Conservation (phyloP, 2,329 filamentous ascomycete genomes). For the Trichoderma sp. region DNA sequence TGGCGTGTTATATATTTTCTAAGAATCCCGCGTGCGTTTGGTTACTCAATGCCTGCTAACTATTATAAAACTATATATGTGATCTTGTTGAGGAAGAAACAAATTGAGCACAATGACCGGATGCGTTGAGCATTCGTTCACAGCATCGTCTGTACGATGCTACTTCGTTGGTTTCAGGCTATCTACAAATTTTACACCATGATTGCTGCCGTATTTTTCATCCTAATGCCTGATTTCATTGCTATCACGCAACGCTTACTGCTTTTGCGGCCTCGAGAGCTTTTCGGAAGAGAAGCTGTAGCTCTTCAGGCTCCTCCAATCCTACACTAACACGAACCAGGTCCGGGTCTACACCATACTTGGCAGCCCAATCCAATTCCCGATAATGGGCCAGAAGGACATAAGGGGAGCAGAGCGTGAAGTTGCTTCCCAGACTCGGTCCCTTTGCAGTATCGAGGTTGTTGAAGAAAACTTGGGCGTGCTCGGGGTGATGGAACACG, state of each 20-base stretch:
- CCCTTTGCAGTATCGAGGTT: conserved; percentile 85
- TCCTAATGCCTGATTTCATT: not conserved
- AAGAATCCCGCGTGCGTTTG: not conserved
- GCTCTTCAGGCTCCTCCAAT: conserved; percentile 69
- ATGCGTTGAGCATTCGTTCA: not conserved
- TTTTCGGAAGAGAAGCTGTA: conserved; percentile 61
- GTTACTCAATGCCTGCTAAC: not conserved
- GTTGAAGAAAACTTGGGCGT: conserved; percentile 83
- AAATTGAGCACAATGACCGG: not conserved
- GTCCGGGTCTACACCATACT: conserved; percentile 76
- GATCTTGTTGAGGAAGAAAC: not conserved
- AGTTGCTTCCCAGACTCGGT: conserved; percentile 93
- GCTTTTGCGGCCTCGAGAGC: conserved; percentile 62
- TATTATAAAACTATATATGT: not conserved
- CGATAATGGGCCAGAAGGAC: conserved; percentile 87
- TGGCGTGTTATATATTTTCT: not conserved
- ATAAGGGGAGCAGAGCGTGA: conserved; percentile 88
- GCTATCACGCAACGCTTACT: not conserved
- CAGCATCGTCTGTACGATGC: not conserved
- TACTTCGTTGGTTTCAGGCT: not conserved
- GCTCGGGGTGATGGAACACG: conserved; percentile 66
- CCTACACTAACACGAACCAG: conserved; percentile 87
- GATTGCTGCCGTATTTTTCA: not conserved
- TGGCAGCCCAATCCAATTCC: conserved; percentile 85
- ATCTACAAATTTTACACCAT: not conserved